These are phyloP conservation scores for Stachybotrys elegans DNA, from an alignment of 2,329 filamentous ascomycete genomes.

Conservation along the genomic window DNA sequence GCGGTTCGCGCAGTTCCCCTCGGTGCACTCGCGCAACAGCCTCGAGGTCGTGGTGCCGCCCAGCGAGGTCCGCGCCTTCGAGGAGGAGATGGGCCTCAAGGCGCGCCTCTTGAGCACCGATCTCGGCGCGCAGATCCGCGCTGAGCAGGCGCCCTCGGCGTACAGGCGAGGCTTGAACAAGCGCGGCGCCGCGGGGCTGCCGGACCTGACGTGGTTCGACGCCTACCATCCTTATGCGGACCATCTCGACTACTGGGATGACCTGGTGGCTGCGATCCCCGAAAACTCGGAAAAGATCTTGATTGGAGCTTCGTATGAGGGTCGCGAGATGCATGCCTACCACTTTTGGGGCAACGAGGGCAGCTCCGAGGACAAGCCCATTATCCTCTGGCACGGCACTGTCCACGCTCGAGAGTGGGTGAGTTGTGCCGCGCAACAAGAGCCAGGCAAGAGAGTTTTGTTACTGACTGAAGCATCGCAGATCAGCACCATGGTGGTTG, in stretches of 20 bases:
- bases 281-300: slow-evolving; percentile 40
- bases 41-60: slow-evolving; percentile 28
- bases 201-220: slow-evolving; percentile 43
- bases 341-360: slow-evolving; percentile 42
- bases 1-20: slow-evolving; percentile 12
- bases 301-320: slow-evolving; percentile 38
- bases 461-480: no score
- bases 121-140: slow-evolving; percentile 20
- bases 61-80: slow-evolving; percentile 18
- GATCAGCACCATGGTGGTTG: slow-evolving; percentile 48
- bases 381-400: slow-evolving; percentile 43
- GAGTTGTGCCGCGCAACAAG: no score
- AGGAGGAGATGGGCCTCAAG: slow-evolving; percentile 17
- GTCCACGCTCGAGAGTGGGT: slow-evolving; percentile 52
- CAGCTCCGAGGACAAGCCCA: slow-evolving; percentile 35
- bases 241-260: slow-evolving; percentile 42
- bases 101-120: slow-evolving; percentile 19
- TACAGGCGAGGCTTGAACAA: slow-evolving; percentile 13
- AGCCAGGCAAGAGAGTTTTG: no score
- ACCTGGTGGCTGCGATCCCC: slow-evolving; percentile 39
- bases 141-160: slow-evolving; percentile 18
- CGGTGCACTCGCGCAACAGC: slow-evolving; percentile 19
- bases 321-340: slow-evolving; percentile 52
- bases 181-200: slow-evolving; percentile 24
- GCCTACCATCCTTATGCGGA: slow-evolving; percentile 49